Conservation (phyloP, 2,329 filamentous ascomycete species). For the Pseudogymnoascus sp. region DNA sequence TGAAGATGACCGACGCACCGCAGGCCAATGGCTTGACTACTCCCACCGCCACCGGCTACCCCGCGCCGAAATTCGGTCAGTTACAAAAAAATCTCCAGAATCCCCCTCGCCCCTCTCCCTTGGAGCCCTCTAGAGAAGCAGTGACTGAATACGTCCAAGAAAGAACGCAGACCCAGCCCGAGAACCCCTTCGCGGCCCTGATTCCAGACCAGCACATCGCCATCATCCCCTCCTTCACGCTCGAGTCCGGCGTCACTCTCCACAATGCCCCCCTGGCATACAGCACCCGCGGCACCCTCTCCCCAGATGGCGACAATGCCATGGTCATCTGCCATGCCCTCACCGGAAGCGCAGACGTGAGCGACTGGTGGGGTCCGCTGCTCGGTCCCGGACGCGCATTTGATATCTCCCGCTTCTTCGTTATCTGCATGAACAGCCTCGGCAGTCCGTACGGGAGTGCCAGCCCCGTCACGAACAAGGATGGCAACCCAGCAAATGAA, state of each 20-base stretch:
- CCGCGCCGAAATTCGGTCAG: constrained; percentile 22
- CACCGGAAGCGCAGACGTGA: constrained; percentile 75
- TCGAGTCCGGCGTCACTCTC: constrained; percentile 83
- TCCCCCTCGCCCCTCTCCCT: constrained; percentile 9
- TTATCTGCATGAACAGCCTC: constrained; percentile 78
- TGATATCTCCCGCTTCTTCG: constrained; percentile 74
- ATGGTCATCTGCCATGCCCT: constrained; percentile 78
- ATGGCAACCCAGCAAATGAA: constrained; percentile 64
- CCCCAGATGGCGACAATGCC: constrained; percentile 51
- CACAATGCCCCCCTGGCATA: constrained; percentile 66
- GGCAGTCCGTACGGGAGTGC: constrained; percentile 80
- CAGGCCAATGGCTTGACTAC: not conserved
- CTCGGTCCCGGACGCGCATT: constrained; percentile 71
- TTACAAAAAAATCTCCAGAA: constrained; percentile 9
- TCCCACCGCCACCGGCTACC: not conserved
- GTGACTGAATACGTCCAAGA: constrained; percentile 50
- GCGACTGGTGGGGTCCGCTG: constrained; percentile 82
- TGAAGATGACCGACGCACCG: constrained; percentile 2
- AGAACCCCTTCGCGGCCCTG: constrained; percentile 81
- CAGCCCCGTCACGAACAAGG: constrained; percentile 81
- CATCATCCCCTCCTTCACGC: constrained; percentile 78
- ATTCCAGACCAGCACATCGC: constrained; percentile 85
- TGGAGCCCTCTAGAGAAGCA: constrained; percentile 28
- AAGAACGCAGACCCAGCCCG: constrained; percentile 62
- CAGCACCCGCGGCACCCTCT: constrained; percentile 54